Evolutionary conservation across 2,329 filamentous ascomycete genomes (phyloP).

Genomic region (Chrysoporthe austroafricana): DNA sequence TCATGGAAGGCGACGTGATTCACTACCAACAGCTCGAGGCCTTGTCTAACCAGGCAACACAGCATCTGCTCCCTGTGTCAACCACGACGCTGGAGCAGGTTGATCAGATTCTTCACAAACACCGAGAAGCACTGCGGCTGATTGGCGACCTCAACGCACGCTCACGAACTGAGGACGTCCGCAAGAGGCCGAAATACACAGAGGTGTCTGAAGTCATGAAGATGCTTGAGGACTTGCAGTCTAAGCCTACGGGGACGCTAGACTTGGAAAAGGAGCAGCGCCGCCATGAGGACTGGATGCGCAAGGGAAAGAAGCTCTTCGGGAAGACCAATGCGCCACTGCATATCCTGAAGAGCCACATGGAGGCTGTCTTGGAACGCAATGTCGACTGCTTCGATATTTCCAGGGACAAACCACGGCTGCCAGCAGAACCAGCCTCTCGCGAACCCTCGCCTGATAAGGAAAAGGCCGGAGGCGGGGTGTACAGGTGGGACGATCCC

Average conservation of each 20-base stretch:
- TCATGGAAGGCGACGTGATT: slow-evolving; percentile 88
- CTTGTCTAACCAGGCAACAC: slow-evolving; percentile 78
- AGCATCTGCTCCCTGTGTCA: slow-evolving; percentile 75
- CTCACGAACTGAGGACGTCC: slow-evolving; percentile 74
- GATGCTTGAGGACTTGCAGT: slow-evolving; percentile 84
- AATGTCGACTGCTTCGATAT: slow-evolving; percentile 93
- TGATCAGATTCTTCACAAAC: slow-evolving; percentile 92
- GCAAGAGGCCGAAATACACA: slow-evolving; percentile 80
- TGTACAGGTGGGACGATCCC: slow-evolving; percentile 63
- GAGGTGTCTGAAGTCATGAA: slow-evolving; percentile 93
- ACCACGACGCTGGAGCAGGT: slow-evolving; percentile 79
- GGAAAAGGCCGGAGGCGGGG: slow-evolving; percentile 42
- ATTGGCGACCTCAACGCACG: slow-evolving; percentile 82
- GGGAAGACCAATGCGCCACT: slow-evolving; percentile 97
- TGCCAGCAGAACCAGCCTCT: slow-evolving; percentile 90
- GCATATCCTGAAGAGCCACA: slow-evolving; percentile 92
- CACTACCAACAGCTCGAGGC: slow-evolving; percentile 96
- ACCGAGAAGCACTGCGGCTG: slow-evolving; percentile 88
- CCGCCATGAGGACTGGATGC: slow-evolving; percentile 98
- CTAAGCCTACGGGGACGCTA: slow-evolving; percentile 86
- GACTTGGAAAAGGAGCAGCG: slow-evolving; percentile 95
- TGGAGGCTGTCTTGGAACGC: slow-evolving; percentile 88
- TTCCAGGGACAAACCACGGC: slow-evolving; percentile 78
- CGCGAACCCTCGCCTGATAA: slow-evolving; percentile 70
- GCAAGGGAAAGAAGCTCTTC: slow-evolving; percentile 95